Evolutionary conservation across 1,139 yeast species (phyloP), one percentile per base, ranked within the genome.

Genomic region (Magnusiomyces sp.): DNA sequence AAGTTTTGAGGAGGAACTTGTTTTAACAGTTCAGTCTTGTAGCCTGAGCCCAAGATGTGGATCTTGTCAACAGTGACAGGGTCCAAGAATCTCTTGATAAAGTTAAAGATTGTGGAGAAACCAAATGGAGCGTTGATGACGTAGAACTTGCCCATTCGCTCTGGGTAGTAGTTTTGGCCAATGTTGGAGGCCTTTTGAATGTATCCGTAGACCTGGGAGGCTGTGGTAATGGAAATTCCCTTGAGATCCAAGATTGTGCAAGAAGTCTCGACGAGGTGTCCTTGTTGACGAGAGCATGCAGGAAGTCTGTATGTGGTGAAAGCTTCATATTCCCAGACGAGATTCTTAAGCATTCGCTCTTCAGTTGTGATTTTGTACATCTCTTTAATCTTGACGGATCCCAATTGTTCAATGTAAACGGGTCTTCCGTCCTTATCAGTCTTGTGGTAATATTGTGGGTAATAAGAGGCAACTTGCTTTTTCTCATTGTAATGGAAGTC

Each of bases 111-210:
- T 45, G 97, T 83, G 39, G 95, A 81, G 71, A 92, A 92, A 4
- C 98, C 98, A 67, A 89, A 92, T 55, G 98, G 98, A 1, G 98
- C 95, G 66, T 92, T 92, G 71, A 92, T 87, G 63, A 90, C 74
- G 71, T 88, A 92, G 66, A 92, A 92, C 70, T 88, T 89, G 63
- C 98, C 97, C 97, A 92, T 90, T 71, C 98, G 84, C 74, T 92
- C 98, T n/a, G 98, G 98, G 68, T 92, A 92, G 70, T 85, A 92
- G 73, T 92, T 88, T 72, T 92, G 98, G 56, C 97, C 97, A 63
- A 92, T 88, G 61, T 77, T 73, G 19, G 96, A 86, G 29, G 98
- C 97, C 69, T 89, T 96, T 66, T 83, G 80, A 51, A 92, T 95
- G 69, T 90, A 92, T 27, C 83, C 75, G 60, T 89, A 75, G 45